Evolutionary conservation across 176 grass and related monocot genomes (phyloP), one percentile per base, ranked within the genome.

Genomic region (Phyllostachys edulis): DNA sequence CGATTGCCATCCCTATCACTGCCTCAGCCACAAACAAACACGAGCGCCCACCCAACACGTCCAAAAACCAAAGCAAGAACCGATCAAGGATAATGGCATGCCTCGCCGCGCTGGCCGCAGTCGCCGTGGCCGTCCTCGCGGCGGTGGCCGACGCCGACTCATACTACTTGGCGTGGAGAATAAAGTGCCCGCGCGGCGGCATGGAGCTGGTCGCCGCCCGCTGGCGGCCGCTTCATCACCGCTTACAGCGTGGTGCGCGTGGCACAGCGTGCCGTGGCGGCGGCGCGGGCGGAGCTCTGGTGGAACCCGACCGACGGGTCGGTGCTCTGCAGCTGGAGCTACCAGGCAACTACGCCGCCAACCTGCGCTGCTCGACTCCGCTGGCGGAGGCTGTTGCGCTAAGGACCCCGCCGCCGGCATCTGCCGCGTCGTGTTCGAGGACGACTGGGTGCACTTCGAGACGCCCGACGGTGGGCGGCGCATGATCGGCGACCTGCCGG

Each of bases 351-450:
- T 88, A 85, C 77, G 29, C 57, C 11, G 82, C 85, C 15, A 77
- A 56, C 42, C 18, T 85, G 20, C n/a, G 38, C 44, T 91, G 64
- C 37, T 91, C 39, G 82, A 91, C 82, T 65, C 16, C 65, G 64
- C 77, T 88, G 82, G 90, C 82, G 9, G 86, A 91, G 71, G 63
- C 77, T 11, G 5, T 5, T 88, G 85, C 29, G 1, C n/a, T 70
- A 85, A 63, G 76, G 70, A 78, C 56, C 76, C 65, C 56, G 59
- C 20, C n/a, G 14, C 1, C 13, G 85, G 82, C 8, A 27, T 81
- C 45, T 91, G 90, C 82, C 81, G 78, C 68, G 9, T 85, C 82
- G 71, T 91, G 27, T 88, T 91, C 81, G 66, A 88, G 82, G 21
- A 50, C 71, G 59, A 49, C 46, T 14, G 10, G 5, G 70, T 82